Evolutionary conservation across 371 early-diverging fungal species (phyloP).

Genomic region (Cokeromyces recurvatus): DNA sequence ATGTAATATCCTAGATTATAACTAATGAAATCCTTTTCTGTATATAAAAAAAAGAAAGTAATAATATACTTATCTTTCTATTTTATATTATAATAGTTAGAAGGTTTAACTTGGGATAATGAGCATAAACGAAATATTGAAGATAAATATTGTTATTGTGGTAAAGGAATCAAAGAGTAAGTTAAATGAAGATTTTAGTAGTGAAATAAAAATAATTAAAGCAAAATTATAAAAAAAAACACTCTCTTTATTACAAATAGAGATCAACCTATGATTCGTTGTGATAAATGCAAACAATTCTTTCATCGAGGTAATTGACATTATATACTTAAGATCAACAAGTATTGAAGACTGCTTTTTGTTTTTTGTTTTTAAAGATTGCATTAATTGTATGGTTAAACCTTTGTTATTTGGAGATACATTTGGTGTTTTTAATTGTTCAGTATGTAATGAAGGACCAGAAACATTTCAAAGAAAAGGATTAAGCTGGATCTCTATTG

Average conservation of each 20-base stretch:
- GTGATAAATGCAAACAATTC: conserved; percentile 52
- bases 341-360: not conserved
- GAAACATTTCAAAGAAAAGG: conserved; percentile 39
- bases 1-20: conserved; percentile 11
- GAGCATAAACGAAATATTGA: conserved; percentile 42
- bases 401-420: conserved; percentile 23
- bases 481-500: conserved; percentile 70
- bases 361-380: conserved; percentile 5
- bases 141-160: conserved; percentile 62
- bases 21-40: not conserved
- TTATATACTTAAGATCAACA: not conserved
- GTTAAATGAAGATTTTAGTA: too few relatives aligned
- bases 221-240: too few relatives aligned
- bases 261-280: conserved; percentile 54
- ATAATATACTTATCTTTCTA: too few relatives aligned
- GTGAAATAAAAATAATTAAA: too few relatives aligned
- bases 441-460: conserved; percentile 14
- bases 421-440: conserved; percentile 17
- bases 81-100: too few relatives aligned
- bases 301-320: conserved; percentile 56
- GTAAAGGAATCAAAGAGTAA: conserved; percentile 47
- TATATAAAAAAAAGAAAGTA: too few relatives aligned
- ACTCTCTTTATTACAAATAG: too few relatives aligned
- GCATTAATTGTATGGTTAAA: conserved; percentile 13
- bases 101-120: conserved; percentile 20